Conservation (phyloP, 768 basidiomycete genomes). For the Cytidiella melzeri region DNA sequence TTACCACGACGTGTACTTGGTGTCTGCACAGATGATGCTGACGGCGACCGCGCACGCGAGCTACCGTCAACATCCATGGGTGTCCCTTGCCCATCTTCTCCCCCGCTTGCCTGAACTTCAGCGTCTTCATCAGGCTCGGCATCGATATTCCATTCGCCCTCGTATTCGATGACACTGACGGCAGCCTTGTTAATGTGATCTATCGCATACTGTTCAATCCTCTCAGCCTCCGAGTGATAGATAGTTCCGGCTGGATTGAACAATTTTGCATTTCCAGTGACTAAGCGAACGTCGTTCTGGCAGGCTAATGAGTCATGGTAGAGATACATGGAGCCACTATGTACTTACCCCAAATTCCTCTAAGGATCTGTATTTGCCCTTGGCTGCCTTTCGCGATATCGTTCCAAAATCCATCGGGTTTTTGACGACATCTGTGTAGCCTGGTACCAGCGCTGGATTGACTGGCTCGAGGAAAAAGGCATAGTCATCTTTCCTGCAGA, state of each 20-base stretch:
- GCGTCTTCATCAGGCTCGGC: slow-evolving; percentile 42
- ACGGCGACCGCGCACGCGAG: slow-evolving; percentile 23
- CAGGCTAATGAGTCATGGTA: not conserved
- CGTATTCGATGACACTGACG: slow-evolving; percentile 71
- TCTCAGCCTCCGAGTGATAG: slow-evolving; percentile 68
- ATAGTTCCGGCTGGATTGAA: slow-evolving; percentile 75
- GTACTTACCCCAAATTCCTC: slow-evolving; percentile 69
- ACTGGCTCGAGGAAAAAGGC: slow-evolving; percentile 76
- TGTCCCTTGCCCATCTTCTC: slow-evolving; percentile 38
- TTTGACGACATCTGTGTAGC: slow-evolving; percentile 64
- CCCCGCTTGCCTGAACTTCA: slow-evolving; percentile 13
- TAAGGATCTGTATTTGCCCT: slow-evolving; percentile 70
- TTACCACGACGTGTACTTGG: slow-evolving; percentile 13
- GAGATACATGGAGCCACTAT: not conserved
- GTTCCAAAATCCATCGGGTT: slow-evolving; percentile 92
- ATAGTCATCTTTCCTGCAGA: slow-evolving; percentile 73
- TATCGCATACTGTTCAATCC: slow-evolving; percentile 62
- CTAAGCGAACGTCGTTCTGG: slow-evolving; percentile 66
- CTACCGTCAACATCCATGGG: slow-evolving; percentile 39
- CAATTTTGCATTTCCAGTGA: slow-evolving; percentile 64
- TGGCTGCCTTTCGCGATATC: slow-evolving; percentile 70
- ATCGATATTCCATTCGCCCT: slow-evolving; percentile 82
- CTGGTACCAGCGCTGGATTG: slow-evolving; percentile 50
- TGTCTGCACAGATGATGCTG: slow-evolving; percentile 16
- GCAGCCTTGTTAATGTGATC: slow-evolving; percentile 71